Conservation (phyloP, 2,329 filamentous ascomycete genomes). For the Sodiomyces alkalinus region DNA sequence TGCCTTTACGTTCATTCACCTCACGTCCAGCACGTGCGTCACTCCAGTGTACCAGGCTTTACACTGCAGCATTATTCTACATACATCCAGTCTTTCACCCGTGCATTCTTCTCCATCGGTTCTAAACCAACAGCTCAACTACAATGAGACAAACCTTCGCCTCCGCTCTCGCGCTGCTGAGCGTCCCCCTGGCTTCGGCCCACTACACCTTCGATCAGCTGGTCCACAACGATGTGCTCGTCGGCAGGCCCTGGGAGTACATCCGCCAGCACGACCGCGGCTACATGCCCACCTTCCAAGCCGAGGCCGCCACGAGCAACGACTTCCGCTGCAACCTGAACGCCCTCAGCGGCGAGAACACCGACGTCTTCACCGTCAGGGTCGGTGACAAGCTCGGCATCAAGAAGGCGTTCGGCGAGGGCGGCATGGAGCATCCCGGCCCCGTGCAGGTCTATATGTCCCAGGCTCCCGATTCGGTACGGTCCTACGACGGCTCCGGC, state of each 20-base stretch:
- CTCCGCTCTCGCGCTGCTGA: too few relatives aligned
- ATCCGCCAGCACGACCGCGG: conserved; percentile 7
- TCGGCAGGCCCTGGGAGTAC: conserved; percentile 10
- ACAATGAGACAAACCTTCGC: too few relatives aligned
- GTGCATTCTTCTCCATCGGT: too few relatives aligned
- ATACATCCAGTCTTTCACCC: too few relatives aligned
- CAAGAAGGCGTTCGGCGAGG: conserved; percentile 7
- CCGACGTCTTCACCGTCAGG: conserved; percentile 5
- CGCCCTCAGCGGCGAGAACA: conserved; percentile 1
- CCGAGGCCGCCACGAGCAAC: conserved; percentile 4
- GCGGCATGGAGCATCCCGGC: conserved; percentile 9
- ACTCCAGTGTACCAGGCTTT: too few relatives aligned
- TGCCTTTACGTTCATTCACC: too few relatives aligned
- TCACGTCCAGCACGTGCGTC: too few relatives aligned
- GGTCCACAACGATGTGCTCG: conserved; percentile 8
- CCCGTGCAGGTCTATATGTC: conserved; percentile 15
- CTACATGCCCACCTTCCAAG: conserved; percentile 9
- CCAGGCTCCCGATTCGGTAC: conserved; percentile 18
- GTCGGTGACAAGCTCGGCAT: conserved; percentile 7
- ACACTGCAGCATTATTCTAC: too few relatives aligned
- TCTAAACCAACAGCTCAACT: too few relatives aligned
- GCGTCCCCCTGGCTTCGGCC: conserved; percentile 3
- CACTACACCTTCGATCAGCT: conserved; percentile 13
- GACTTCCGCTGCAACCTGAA: conserved; percentile 7
- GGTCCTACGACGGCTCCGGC: conserved; percentile 20